Evolutionary conservation across 116 monocot genomes (phyloP), one percentile per base, ranked within the genome.

Genomic region (Posidonia oceanica): DNA sequence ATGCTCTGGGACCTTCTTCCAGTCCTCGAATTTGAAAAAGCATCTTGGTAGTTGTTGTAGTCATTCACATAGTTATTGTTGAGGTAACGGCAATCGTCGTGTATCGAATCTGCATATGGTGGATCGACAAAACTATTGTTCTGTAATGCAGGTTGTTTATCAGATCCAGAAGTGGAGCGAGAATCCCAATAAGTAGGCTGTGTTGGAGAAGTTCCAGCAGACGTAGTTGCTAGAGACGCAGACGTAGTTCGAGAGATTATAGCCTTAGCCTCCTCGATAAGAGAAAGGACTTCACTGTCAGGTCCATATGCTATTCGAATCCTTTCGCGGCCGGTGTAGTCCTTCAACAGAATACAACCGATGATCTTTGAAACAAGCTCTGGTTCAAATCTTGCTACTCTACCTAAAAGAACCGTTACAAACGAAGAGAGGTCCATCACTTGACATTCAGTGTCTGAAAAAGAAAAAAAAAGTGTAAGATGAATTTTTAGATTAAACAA

Each of bases 311-410:
- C 95, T 17, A 83, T 59, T 22, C 83, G 75, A 37, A 86, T 44
- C 79, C 88, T 81, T 39, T 91, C 88, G 14, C 81, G 66, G 51
- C 82, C 80, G 3, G 52, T 71, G 7, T 82, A 75, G 7, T 79
- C 81, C 17, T 79, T 78, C 15, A 95, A 38, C 23, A 86, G 74
- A 23, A 95, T 77, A 61, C 72, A 86, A 4, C 95, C 86, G 23
- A 95, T 52, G 36, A 88, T 95, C 79, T 81, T 95, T 4, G 69
- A 70, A 1, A 66, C 82, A 70, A 85, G 81, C 5, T 83, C 83
- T 16, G 91, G 91, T 57, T 95, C 95, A 17, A 86, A 37, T 41
- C 74, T 71, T 48, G 84, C 75, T 38, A 95, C 67, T 59, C 86
- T 69, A 38, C 12, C 63, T 23, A 77, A 74, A 4, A 88, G 75